Base-by-base conservation (phyloP, 306 rosid genomes). In the Alnus rubra region DNA sequence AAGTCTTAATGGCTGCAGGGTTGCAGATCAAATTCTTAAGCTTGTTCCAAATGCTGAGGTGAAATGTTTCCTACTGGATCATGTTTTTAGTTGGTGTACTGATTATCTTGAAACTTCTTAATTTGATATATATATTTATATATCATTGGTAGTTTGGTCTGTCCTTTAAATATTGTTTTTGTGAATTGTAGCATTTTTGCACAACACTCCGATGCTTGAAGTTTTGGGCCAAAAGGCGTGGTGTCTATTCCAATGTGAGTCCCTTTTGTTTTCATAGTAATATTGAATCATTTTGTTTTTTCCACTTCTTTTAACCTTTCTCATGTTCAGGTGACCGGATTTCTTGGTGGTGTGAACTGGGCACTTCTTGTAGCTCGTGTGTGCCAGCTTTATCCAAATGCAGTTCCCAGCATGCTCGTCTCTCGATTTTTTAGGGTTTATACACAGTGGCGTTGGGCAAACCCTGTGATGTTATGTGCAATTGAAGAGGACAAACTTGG, bases 381-480 rank as follows among this genome's bases (percentile, higher is more conserved):
- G 19, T 94, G 98, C 84, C 98, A 94, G 86, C 86, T 92, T 78
- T 94, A 92, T 81, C 98, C 98, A 44, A 92, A 92, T 88, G 98
- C 97, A 80, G 91, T 83, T 82, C 97, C 98, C 48, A 92, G 97
- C 85, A 91, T 94, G 98, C 88, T 94, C 74, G 97, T 92, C 64
- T 87, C 98, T 79, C 88, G 94, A 74, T 94, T 94, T 87, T 94
- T 94, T 78, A 89, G 98, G 88, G 95, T 94, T 4, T 94, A 89
- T 74, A 92, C 98, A 62, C 98, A 91, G 88, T 94, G 98, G 98
- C 84, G 97, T 60, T 94, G 98, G 98, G 97, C 98, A 73, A 94
- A 91, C 79, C 98, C 97, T 73, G 97, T 94, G 45, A 93, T 91
- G 94, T 76, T 94, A 73, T 91, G 97, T 86, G 79, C 97, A 49